These are phyloP conservation scores for Elongisporangium anandrum DNA, from an alignment of 352 stramenopile species.

Conservation along the genomic window DNA sequence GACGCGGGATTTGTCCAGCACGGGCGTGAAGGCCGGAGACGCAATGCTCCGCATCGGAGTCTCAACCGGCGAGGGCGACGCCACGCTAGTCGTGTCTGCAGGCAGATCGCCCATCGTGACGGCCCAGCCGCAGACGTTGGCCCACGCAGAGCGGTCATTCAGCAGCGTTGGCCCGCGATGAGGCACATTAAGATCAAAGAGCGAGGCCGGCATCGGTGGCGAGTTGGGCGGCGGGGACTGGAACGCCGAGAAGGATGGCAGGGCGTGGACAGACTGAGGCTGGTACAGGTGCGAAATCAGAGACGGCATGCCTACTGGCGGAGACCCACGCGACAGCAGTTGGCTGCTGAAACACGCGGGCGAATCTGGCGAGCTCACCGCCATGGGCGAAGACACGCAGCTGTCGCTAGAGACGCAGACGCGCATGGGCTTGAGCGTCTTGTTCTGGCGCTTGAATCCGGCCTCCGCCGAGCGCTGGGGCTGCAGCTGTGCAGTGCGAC, in stretches of 20 bases:
- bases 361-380: slow-evolving; percentile 23
- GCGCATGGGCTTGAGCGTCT: slow-evolving; percentile 3
- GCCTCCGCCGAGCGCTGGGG: slow-evolving; percentile 2
- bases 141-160: slow-evolving; percentile 60
- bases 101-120: neutral
- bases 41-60: neutral
- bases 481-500: neutral
- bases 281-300: neutral
- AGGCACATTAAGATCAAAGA: slow-evolving; percentile 20
- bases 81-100: neutral
- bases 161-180: slow-evolving; percentile 28
- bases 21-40: slow-evolving; percentile 3
- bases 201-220: slow-evolving; percentile 9
- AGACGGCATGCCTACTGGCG: slow-evolving; percentile 16
- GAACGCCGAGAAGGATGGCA: slow-evolving; percentile 7
- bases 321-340: slow-evolving; percentile 2
- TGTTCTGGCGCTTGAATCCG: slow-evolving; percentile 5
- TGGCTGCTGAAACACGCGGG: slow-evolving; percentile 3
- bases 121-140: slow-evolving; percentile 13
- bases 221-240: slow-evolving; percentile 3
- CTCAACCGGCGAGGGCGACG: slow-evolving; percentile 1
- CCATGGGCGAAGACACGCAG: slow-evolving; percentile 25
- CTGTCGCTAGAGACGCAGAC: neutral
- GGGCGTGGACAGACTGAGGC: neutral
- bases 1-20: slow-evolving; percentile 45